Evolutionary conservation across 2,329 filamentous ascomycete genomes (phyloP).

Genomic region (Colletotrichum musae): DNA sequence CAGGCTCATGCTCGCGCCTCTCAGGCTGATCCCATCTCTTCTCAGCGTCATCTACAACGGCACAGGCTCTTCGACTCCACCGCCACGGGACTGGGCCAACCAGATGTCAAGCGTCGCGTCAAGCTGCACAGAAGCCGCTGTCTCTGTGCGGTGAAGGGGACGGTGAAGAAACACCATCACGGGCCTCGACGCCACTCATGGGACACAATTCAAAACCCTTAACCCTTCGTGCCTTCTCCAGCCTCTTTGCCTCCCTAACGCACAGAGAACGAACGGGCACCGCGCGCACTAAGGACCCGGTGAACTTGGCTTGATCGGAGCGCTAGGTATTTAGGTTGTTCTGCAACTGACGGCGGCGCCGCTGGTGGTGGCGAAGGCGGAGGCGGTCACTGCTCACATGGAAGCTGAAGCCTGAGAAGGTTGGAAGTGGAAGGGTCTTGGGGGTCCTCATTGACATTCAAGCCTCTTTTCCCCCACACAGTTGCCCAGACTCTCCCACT

Average conservation of each 20-base stretch:
- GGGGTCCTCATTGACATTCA: not conserved
- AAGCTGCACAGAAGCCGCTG: slow-evolving; percentile 9
- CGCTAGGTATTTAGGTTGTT: not conserved
- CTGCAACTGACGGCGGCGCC: slow-evolving; percentile 5
- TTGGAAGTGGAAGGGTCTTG: not conserved
- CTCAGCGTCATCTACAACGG: slow-evolving; percentile 12
- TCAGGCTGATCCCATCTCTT: slow-evolving; percentile 27
- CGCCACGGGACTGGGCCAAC: slow-evolving; percentile 4
- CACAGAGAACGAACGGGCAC: not conserved
- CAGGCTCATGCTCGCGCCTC: not conserved
- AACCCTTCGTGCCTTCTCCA: slow-evolving; percentile 8
- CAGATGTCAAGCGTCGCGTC: slow-evolving; percentile 27
- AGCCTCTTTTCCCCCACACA: slow-evolving; percentile 31
- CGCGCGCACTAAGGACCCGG: not conserved
- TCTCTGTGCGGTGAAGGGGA: slow-evolving; percentile 22
- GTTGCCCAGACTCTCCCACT: not conserved
- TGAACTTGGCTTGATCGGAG: not conserved
- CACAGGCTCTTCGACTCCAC: slow-evolving; percentile 7
- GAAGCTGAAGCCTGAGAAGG: too few species aligned
- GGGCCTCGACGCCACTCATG: slow-evolving; percentile 26
- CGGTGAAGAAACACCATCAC: slow-evolving; percentile 2
- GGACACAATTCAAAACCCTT: slow-evolving; percentile 27
- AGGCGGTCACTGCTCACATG: too few species aligned
- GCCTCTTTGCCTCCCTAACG: slow-evolving; percentile 2
- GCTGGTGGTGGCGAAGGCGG: too few species aligned